phyloP scores from a whole-genome alignment of 2,329 filamentous ascomycete genomes.

The Colletotrichum tamarilloi region DNA sequence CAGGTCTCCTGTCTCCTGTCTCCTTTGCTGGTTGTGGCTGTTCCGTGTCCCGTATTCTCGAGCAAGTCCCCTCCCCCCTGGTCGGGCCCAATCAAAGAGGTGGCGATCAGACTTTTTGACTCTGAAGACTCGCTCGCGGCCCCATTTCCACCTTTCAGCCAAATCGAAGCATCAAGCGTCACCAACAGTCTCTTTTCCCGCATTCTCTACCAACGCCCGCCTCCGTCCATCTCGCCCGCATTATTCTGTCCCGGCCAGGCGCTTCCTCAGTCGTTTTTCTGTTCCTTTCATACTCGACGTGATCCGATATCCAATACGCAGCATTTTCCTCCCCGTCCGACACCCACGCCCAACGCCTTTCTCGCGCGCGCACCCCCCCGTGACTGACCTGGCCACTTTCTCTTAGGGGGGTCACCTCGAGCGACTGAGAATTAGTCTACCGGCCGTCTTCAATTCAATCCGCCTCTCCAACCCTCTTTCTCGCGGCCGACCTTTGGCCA shows the following conservation, averaged over 20 bases:
- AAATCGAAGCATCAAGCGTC: constrained; percentile 34
- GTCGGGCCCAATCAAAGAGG: constrained; percentile 47
- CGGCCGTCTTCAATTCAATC: constrained; percentile 30
- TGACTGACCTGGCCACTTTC: constrained; percentile 32
- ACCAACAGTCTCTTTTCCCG: constrained; percentile 31
- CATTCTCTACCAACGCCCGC: constrained; percentile 29
- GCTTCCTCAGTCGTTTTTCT: constrained; percentile 33
- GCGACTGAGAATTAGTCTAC: constrained; percentile 21
- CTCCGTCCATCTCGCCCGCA: constrained; percentile 25
- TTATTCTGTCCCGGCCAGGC: constrained; percentile 32
- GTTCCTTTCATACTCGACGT: constrained; percentile 28
- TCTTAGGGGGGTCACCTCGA: constrained; percentile 29
- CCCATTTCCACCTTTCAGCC: constrained; percentile 33
- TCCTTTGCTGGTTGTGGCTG: constrained; percentile 7
- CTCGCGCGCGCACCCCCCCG: constrained; percentile 16
- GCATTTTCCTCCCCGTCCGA: background rate
- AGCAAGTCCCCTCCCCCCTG: constrained; percentile 14
- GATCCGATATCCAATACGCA: constrained; percentile 7
- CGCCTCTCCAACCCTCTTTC: constrained; percentile 30
- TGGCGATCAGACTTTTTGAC: constrained; percentile 50
- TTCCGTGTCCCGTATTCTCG: constrained; percentile 19
- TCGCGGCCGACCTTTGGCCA: constrained; percentile 58
- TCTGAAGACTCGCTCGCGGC: constrained; percentile 34
- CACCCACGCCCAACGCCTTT: constrained; percentile 6
- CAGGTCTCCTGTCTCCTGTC: too few species aligned